Evolutionary conservation across 441 rosid genomes (phyloP), one percentile per base, ranked within the genome.

Genomic region (Brassica hybrid): DNA sequence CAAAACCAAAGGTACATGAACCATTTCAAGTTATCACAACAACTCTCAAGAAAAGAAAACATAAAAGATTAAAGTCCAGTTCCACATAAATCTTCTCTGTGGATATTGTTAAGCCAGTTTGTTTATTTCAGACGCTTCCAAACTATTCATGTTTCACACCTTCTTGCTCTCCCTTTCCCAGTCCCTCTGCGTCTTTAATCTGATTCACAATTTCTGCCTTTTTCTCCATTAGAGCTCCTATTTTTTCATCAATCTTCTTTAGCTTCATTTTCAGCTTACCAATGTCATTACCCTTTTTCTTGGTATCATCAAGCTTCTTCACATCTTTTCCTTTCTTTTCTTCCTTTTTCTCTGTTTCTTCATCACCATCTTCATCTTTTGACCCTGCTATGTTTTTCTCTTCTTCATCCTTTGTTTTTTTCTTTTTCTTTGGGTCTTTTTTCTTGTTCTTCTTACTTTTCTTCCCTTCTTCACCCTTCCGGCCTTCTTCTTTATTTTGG

Each of bases 241-340:
- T 83, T 82, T 86, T 86, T 60, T 50, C 88, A 82, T 90, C 83
- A 7, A 90, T 75, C 71, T 87, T 90, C 82, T 86, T 92, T 41
- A 92, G 38, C 83, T 88, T 86, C 76, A 34, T 68, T 63, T 86
- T 86, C 65, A 90, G 84, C 80, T 86, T 82, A 71, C 54, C 83
- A 11, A 83, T 25, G 78, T 75, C 88, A 78, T 76, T 85, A 78
- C 80, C 79, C 76, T 83, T 86, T 69, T 67, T 82, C 80, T 81
- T 84, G 63, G 72, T 83, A 13, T 79, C 60, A 10, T 60, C 83
- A 4, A 72, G 72, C 79, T 85, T 85, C 80, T 88, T 88, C 12
- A 65, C 85, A n/a, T 43, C 77, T 69, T 81, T 77, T n/a, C 60
- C 79, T 72, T 66, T 79, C 63, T 75, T 76, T 69, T 38, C 67